Base-by-base conservation (phyloP, 768 basidiomycete genomes). In the Russula compacta region DNA sequence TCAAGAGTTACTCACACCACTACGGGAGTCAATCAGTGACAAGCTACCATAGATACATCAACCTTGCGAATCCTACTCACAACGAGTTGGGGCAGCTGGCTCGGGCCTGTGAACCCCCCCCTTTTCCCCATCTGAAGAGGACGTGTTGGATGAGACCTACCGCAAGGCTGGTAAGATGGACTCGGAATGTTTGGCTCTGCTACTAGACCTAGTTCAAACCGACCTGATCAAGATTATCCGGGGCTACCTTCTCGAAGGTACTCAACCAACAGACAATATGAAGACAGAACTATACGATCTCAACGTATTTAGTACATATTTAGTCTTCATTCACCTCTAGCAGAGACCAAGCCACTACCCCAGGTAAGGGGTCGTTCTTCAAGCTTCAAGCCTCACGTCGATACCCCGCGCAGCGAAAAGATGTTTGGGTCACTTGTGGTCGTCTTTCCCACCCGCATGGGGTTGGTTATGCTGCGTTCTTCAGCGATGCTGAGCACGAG, bases 371-470 rank as follows among this genome's bases (percentile, higher is more conserved):
- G 29, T 74, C 74, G 0, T 81, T 79, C 66, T 83, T 81, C 73
- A 80, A 79, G 63, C 40, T 76, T 0, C 81, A 81, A 63, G 63
- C 40, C 76, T 0, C 81, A 81, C 64, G 73, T 76, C 43, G 82
- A 81, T 59, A 81, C 81, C 0, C 79, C 78, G 4, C 75, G 76
- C 8, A 66, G 70, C 8, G 70, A 72, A 8, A 64, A 66, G 32
- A 81, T 82, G 76, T 77, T 83, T 36, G 81, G 77, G 0, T 81
- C 81, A 1, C 74, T 84, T 7, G 77, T 83, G 0, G 64, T 83
- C 42, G 73, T 79, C n/a, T 74, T 81, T 53, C 81, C 81, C 8
- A 77, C 77, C 35, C 65, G 0, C 77, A 82, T 63, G 70, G 77
- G 55, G 81, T 81, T 1, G 82, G 71, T 8, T 80, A 76, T 68